Percentiles rank a stretch among this genome's conserved stretches.
Conservation (phyloP, 2,329 filamentous ascomycete species). For the Microsporum canis region DNA sequence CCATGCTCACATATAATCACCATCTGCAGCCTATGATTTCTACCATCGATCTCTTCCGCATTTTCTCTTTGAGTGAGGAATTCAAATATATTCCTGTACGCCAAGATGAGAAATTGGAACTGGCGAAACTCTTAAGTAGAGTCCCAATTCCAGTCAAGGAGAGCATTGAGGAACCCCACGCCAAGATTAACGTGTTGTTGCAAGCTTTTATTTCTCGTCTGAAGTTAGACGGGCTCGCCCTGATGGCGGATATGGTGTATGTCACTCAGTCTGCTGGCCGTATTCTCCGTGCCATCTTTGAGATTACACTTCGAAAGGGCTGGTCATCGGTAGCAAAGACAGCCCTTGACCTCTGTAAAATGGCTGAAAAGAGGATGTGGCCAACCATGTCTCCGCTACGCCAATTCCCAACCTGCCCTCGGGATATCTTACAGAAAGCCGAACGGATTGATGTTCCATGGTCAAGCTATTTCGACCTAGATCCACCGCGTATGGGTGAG, state of each 20-base stretch:
- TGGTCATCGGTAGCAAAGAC: conserved; percentile 90
- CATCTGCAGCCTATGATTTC: conserved; percentile 88
- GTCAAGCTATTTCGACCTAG: conserved; percentile 88
- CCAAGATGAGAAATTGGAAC: conserved; percentile 92
- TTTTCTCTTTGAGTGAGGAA: conserved; percentile 91
- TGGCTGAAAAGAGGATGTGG: conserved; percentile 99
- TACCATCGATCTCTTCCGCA: conserved; percentile 88
- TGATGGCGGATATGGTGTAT: conserved; percentile 98
- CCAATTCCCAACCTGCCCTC: conserved; percentile 72
- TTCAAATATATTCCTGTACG: conserved; percentile 98
- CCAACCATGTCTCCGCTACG: conserved; percentile 93
- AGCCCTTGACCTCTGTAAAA: conserved; percentile 90
- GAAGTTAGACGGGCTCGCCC: conserved; percentile 80
- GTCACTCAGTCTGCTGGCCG: conserved; percentile 95
- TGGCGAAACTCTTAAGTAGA: conserved; percentile 77
- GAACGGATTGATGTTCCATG: conserved; percentile 92
- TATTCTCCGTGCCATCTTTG: conserved; percentile 89
- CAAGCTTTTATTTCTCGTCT: conserved; percentile 95
- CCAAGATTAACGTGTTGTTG: conserved; percentile 94
- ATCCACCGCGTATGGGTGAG: conserved; percentile 92
- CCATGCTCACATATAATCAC: conserved; percentile 94
- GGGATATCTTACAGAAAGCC: conserved; percentile 80
- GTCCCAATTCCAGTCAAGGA: conserved; percentile 97
- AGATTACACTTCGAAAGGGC: conserved; percentile 93
- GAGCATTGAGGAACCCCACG: conserved; percentile 88